These are phyloP conservation scores for Tolypocladium endophyticum DNA, from an alignment of 2,329 filamentous ascomycete genomes.

Conservation along the genomic window DNA sequence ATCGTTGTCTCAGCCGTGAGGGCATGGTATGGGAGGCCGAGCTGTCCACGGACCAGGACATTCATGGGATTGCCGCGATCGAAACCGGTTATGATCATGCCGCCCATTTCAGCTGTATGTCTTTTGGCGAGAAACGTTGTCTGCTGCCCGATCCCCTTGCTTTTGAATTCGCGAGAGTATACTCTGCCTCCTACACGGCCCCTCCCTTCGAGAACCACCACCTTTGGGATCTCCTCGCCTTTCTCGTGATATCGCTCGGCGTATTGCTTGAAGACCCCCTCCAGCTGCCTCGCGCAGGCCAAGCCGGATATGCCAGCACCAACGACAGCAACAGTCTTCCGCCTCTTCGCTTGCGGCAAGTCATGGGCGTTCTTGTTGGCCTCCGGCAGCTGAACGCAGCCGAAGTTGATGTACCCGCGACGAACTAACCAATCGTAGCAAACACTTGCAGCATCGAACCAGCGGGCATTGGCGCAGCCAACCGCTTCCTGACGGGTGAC, in stretches of 20 bases:
- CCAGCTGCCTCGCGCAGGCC: slow-evolving; percentile 82
- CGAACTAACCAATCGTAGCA: slow-evolving; percentile 90
- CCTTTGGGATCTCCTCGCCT: slow-evolving; percentile 59
- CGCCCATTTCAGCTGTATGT: slow-evolving; percentile 90
- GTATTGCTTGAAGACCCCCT: slow-evolving; percentile 76
- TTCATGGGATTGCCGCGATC: slow-evolving; percentile 92
- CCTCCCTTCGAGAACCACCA: slow-evolving; percentile 79
- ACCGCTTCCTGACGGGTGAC: slow-evolving; percentile 79
- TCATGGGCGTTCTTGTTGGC: slow-evolving; percentile 31
- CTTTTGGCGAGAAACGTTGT: slow-evolving; percentile 44
- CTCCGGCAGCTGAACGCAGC: slow-evolving; percentile 59
- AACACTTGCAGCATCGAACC: slow-evolving; percentile 79
- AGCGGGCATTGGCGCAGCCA: slow-evolving; percentile 79
- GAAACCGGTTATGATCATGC: slow-evolving; percentile 96
- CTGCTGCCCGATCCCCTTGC: slow-evolving; percentile 41
- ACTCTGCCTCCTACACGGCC: slow-evolving; percentile 83
- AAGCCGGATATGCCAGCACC: slow-evolving; percentile 92
- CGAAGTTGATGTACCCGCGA: slow-evolving; percentile 92
- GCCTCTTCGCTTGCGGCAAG: slow-evolving; percentile 28
- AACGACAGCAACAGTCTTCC: slow-evolving; percentile 73
- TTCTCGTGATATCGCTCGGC: slow-evolving; percentile 52
- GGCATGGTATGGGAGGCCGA: slow-evolving; percentile 76
- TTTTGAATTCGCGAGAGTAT: slow-evolving; percentile 66
- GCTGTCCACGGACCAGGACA: slow-evolving; percentile 78
- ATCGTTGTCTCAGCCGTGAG: slow-evolving; percentile 74